A percentile compares a stretch with the other conserved stretches of the same genome.
These are phyloP conservation scores for Berberis vulgaris DNA, from an alignment of 164 flowering plant species.

Conservation along the genomic window DNA sequence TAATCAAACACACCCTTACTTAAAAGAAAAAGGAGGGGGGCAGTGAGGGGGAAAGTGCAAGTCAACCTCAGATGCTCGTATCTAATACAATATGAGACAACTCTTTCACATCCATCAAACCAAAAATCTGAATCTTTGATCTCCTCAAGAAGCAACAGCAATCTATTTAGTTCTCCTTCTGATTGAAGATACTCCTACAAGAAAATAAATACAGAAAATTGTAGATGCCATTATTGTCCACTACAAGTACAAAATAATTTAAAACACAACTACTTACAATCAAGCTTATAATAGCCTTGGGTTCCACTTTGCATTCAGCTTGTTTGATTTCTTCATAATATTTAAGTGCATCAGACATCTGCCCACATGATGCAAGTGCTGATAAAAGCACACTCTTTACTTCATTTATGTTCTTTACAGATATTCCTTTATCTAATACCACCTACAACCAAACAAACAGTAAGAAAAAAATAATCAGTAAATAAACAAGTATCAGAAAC, in stretches of 20 bases:
- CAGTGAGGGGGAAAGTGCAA: neutral
- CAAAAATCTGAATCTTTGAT: slow-evolving; percentile 44
- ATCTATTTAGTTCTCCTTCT: slow-evolving; percentile 38
- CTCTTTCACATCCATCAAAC: slow-evolving; percentile 61
- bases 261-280: slow-evolving; percentile 38
- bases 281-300: slow-evolving; percentile 54
- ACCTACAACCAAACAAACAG: slow-evolving; percentile 33
- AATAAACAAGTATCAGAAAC: no score
- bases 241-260: neutral
- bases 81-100: slow-evolving; percentile 44
- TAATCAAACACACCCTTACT: no score
- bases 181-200: slow-evolving; percentile 45
- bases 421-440: slow-evolving; percentile 21
- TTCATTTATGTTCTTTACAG: slow-evolving; percentile 40
- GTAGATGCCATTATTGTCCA: neutral
- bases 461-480: neutral
- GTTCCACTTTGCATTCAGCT: slow-evolving; percentile 39
- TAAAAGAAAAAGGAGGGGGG: no score
- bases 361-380: slow-evolving; percentile 64
- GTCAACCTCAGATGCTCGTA: slow-evolving; percentile 47
- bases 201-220: neutral
- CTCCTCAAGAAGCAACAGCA: slow-evolving; percentile 56
- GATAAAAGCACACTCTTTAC: slow-evolving; percentile 60
- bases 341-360: slow-evolving; percentile 52
- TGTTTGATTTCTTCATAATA: slow-evolving; percentile 59